These are phyloP conservation scores for Clitoria ternatea DNA, from an alignment of 306 rosid species.

Conservation along the genomic window DNA sequence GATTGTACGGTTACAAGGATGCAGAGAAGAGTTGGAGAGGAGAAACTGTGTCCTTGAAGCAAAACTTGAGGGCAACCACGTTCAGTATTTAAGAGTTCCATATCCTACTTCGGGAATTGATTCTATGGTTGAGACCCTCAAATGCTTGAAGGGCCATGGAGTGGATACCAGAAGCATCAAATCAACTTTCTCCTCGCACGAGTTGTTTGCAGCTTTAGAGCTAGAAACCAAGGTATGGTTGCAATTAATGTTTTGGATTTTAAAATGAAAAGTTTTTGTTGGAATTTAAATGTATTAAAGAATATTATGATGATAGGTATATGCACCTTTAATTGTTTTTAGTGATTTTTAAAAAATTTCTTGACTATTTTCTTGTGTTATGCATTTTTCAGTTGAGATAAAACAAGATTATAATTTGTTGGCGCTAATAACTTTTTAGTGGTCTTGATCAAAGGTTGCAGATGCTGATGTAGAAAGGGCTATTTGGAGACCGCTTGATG, in stretches of 20 bases:
- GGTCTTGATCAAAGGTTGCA: constrained; percentile 19
- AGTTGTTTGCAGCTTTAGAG: constrained; percentile 42
- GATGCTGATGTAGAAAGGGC: constrained; percentile 19
- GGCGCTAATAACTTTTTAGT: constrained; percentile 2
- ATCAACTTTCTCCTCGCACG: constrained; percentile 41
- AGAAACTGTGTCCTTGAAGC: constrained; percentile 36
- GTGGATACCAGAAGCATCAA: constrained; percentile 37
- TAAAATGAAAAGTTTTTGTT: no score
- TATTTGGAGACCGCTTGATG: background rate
- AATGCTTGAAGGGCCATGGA: constrained; percentile 41
- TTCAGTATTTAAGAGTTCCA: constrained; percentile 30
- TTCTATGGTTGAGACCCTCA: constrained; percentile 51
- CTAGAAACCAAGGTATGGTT: constrained; percentile 19
- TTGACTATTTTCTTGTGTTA: no score
- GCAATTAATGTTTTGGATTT: no score
- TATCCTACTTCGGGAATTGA: constrained; percentile 47
- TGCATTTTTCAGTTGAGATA: no score
- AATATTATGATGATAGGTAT: no score
- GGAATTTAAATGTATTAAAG: no score
- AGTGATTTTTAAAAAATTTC: no score
- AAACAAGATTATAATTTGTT: background rate
- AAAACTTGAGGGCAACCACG: background rate
- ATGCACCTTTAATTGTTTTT: no score
- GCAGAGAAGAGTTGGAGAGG: constrained; percentile 41
- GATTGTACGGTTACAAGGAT: constrained; percentile 37